phyloP scores from a whole-genome alignment of 805 yeast genomes.

The Candida quercuum region DNA sequence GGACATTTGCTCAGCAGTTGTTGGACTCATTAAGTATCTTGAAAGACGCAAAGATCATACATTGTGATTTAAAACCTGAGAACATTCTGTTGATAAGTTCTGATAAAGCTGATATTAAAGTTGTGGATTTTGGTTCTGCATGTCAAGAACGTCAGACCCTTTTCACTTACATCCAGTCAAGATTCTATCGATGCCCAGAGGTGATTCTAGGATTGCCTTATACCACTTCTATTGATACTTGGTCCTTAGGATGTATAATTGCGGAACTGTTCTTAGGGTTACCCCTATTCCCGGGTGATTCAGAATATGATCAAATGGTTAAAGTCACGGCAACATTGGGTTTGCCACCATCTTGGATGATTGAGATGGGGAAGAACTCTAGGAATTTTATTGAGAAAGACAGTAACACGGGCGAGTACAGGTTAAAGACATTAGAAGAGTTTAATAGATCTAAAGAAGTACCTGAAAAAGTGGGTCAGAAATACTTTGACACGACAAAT shows the following conservation, averaged over 20 bases:
- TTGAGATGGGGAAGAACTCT: conserved; percentile 89
- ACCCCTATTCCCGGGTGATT: conserved; percentile 91
- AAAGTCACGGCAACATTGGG: conserved; percentile 83
- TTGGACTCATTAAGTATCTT: conserved; percentile 75
- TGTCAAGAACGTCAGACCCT: conserved; percentile 88
- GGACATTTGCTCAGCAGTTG: conserved; percentile 73
- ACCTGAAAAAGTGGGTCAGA: conserved; percentile 75
- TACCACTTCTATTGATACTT: conserved; percentile 90
- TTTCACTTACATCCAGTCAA: conserved; percentile 86
- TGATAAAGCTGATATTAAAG: conserved; percentile 66
- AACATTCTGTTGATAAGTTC: conserved; percentile 77
- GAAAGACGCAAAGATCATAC: conserved; percentile 81
- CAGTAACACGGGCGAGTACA: conserved; percentile 13
- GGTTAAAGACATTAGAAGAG: conserved; percentile 38
- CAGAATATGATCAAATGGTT: conserved; percentile 85
- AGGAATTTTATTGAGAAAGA: conserved; percentile 44
- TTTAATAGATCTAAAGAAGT: conserved; percentile 45
- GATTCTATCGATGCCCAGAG: conserved; percentile 94
- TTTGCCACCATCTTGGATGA: conserved; percentile 91
- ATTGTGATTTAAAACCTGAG: conserved; percentile 96
- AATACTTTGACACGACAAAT: conserved; percentile 65
- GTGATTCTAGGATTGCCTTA: conserved; percentile 89
- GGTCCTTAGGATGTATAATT: conserved; percentile 94
- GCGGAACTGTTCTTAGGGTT: conserved; percentile 88
- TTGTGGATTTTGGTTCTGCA: conserved; percentile 94